Base-by-base conservation (phyloP, 805 yeast genomes). In the Pichia gijzeniarum region DNA sequence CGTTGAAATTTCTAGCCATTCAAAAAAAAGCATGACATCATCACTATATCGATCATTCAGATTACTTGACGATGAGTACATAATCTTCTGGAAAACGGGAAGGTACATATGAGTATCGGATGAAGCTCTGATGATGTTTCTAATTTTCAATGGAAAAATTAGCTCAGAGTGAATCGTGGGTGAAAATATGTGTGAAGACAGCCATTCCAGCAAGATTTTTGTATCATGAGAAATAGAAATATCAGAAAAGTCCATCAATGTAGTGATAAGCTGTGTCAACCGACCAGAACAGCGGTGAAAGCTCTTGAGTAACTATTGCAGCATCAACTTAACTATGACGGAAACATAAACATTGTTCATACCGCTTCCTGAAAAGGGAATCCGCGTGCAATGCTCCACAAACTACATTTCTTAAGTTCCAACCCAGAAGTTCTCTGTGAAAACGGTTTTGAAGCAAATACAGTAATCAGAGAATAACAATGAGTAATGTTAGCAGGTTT, bases 191-290 rank as follows among this genome's bases (percentile, higher is more conserved):
- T 49, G 49, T 17, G 33, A 18, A 12, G 38, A 22, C 10, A 49
- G 17, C 65, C 65, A 61, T 33, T 61, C 62, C 14, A 61, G 20
- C 3, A 59, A 40, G 27, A 50, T 37, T 0, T 52, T 50, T 10
- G 39, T 41, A 37, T 59, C 54, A 1, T 62, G 55, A 17, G 57
- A 49, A 5, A 60, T 59, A 38, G 58, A 60, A 4, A 56, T 57
- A 7, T 32, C 41, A 22, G 6, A 25, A 20, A 33, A 38, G 16
- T 38, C 18, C 12, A 38, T 3, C 4, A 38, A 28, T 12, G 34
- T 19, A 13, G 44, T 41, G 41, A 30, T 36, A 14, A 3, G 19
- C n/a, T n/a, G n/a, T n/a, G n/a, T n/a, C n/a, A n/a, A n/a, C n/a
- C n/a, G n/a, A n/a, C 34, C 4, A 32, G 31, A 18, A n/a, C 33